Conservation (phyloP, 768 basidiomycete species). For the Hortiboletus campestris region DNA sequence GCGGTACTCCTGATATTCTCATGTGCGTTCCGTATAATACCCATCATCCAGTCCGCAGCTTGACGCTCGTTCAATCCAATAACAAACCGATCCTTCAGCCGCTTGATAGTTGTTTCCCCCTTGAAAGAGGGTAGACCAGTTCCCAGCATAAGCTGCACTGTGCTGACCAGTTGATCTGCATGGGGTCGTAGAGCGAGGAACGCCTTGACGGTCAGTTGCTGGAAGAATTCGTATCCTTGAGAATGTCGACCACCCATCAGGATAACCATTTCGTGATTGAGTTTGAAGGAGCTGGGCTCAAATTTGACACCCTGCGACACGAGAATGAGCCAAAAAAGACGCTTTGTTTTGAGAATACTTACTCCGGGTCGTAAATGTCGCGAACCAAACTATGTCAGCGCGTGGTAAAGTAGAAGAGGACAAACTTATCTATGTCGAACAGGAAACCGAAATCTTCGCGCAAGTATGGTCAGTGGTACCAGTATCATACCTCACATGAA, state of each 20-base stretch:
- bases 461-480: slow-evolving; percentile 7
- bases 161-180: slow-evolving; percentile 84
- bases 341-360: slow-evolving; percentile 23
- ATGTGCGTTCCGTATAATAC: slow-evolving; percentile 85
- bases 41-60: slow-evolving; percentile 93
- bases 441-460: slow-evolving; percentile 88
- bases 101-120: slow-evolving; percentile 86
- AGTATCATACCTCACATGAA: not conserved
- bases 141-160: slow-evolving; percentile 91
- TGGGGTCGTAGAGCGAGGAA: slow-evolving; percentile 97
- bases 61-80: slow-evolving; percentile 80
- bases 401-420: slow-evolving; percentile 1
- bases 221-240: slow-evolving; percentile 92
- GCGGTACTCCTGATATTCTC: slow-evolving; percentile 92
- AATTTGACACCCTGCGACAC: slow-evolving; percentile 88
- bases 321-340: slow-evolving; percentile 4
- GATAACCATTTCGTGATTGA: slow-evolving; percentile 97
- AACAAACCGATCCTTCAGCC: slow-evolving; percentile 85
- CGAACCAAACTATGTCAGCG: slow-evolving; percentile 29
- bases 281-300: slow-evolving; percentile 96
- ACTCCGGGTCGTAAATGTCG: slow-evolving; percentile 56
- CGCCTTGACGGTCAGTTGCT: slow-evolving; percentile 90
- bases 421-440: slow-evolving; percentile 96
- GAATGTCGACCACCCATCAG: slow-evolving; percentile 96
- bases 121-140: slow-evolving; percentile 97